Evolutionary conservation across 306 rosid genomes (phyloP).

Genomic region (Arachis hypogaea): DNA sequence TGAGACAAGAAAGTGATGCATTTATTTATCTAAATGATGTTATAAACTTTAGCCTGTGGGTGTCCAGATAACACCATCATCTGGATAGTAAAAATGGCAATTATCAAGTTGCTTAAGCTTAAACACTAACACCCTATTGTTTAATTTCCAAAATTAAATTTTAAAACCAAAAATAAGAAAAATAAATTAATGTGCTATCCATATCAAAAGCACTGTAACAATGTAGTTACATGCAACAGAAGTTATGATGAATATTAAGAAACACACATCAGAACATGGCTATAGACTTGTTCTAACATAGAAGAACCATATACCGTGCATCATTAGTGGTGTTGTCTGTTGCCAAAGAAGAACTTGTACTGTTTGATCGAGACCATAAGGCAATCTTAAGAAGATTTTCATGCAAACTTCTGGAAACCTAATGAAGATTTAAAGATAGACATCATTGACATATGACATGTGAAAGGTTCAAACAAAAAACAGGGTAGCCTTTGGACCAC

Average conservation of each 20-base stretch:
- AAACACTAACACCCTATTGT: not conserved
- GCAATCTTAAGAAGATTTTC: conserved; percentile 52
- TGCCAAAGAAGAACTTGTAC: conserved; percentile 59
- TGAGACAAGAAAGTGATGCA: conserved; percentile 30
- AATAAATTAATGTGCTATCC: not conserved
- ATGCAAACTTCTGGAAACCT: conserved; percentile 47
- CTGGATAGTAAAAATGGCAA: conserved; percentile 19
- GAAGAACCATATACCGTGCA: conserved; percentile 56
- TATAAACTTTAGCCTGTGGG: conserved; percentile 1
- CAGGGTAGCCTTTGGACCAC: not conserved
- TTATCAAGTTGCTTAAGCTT: not conserved
- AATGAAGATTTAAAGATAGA: conserved; percentile 16
- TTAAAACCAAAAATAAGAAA: not conserved
- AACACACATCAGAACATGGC: conserved; percentile 22
- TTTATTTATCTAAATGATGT: conserved; percentile 7
- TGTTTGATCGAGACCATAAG: conserved; percentile 50
- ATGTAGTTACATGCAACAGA: conserved; percentile 29
- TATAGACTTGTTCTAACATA: not conserved
- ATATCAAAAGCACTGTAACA: conserved; percentile 23
- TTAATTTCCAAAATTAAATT: not conserved
- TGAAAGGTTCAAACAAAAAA: conserved; percentile 10
- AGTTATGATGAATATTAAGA: conserved; percentile 16
- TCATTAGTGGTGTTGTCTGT: conserved; percentile 50
- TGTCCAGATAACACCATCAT: conserved; percentile 11
- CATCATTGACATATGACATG: conserved; percentile 15